Base-by-base conservation (phyloP, 1,139 yeast species). In the Candida freyschussii region DNA sequence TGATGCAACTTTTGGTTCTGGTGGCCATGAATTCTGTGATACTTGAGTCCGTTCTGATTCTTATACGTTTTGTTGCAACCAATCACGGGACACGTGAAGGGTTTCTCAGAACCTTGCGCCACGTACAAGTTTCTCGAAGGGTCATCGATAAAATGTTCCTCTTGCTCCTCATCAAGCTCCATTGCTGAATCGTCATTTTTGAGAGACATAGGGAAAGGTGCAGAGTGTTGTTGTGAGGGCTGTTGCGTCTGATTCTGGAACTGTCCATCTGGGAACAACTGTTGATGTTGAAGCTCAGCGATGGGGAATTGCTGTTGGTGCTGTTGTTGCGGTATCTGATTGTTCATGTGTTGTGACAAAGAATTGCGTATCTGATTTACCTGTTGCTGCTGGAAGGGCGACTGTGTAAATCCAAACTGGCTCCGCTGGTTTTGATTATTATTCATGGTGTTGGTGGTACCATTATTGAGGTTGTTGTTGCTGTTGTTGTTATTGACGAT, bases 31-130 rank as follows among this genome's bases (percentile, higher is more conserved):
- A 85, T 67, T 46, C 96, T 73, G 62, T 91, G 99, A 61, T 91
- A 91, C 59, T 91, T 91, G 54, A 91, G 70, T 11, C 99, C 99
- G 56, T 91, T 91, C 62, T 91, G 98, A 60, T 91, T 91, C 66
- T 91, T 91, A 62, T 91, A 91, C 22, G 93, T 89, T 67, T 91
- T 91, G 52, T 89, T 97, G 62, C 99, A 91, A 6, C 98, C 98
- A 53, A 87, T 84, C 25, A 91, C 98, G 1, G 97, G 98, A 63
- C 99, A 91, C 58, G 83, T 87, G 66, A 83, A 91, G 15, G 99
- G 98, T 59, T 91, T 82, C 56, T 86, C 86, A 50, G 87, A 96
- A 41, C 84, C 91, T 59, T 89, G 96, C 69, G 85, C 79, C 27
- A 87, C 95, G 55, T 89, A 89, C 39, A 91, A 63, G 53, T 89